Evolutionary conservation across 2,329 filamentous ascomycete genomes (phyloP), one percentile per base, ranked within the genome.

Genomic region (Coniochaeta hoffmannii): DNA sequence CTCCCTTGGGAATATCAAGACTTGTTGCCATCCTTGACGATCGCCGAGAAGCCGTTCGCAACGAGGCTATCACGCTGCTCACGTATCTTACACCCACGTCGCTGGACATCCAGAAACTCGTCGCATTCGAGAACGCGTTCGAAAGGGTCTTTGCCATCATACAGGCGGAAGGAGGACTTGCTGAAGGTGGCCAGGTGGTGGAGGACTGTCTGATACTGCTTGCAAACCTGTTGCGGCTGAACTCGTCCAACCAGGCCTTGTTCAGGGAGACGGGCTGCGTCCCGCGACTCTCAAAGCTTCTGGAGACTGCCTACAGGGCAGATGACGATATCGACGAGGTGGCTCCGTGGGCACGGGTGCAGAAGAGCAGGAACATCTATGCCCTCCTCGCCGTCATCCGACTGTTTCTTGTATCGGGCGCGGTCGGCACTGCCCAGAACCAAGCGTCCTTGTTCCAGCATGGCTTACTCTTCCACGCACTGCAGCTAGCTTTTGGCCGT

Each of bases 91-190:
- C 94, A 0, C 89, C 90, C 30, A 86, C 86, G 0, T 96, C 93
- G 9, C 75, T 86, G 41, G 92, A 97, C 64, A 82, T 99, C 53
- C 92, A 97, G 68, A 97, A 97, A 69, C 80, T 97, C 1, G 92
- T 97, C 24, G 94, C 91, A 0, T 97, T 97, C 62, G 91, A 97
- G 65, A 93, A 90, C 76, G 90, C 92, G 0, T 97, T 97, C 64
- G 90, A 94, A 58, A 85, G 87, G 44, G 76, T 95, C 26, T 97
- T 97, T 68, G 78, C 78, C 46, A 86, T 97, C 54, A 89, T 99
- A 54, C 81, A 87, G 61, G 76, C 79, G 0, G 94, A 99, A 64
- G 94, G 94, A 0, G 88, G 87, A 2, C 74, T 99, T 46, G 80
- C 79, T 4, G 86, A 95, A 63, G 94, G 94, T 15, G 90, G 89